Conservation (phyloP, 768 basidiomycete genomes). For the Trametes coccinea region DNA sequence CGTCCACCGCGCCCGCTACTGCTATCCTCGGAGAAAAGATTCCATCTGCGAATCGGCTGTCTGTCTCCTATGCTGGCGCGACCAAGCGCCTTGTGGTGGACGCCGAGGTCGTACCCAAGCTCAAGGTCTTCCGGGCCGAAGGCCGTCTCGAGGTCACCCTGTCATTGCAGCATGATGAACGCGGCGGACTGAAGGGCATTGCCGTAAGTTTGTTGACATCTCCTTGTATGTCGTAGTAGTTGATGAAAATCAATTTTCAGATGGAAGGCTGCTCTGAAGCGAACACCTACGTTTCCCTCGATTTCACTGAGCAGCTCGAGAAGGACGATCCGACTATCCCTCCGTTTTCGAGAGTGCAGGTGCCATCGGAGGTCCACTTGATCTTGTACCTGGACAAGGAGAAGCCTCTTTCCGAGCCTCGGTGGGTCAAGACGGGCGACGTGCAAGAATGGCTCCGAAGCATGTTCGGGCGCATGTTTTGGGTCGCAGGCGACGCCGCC, state of each 20-base stretch:
- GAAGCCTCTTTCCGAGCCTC: slow-evolving; percentile 90
- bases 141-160: slow-evolving; percentile 85
- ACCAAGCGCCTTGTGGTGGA: slow-evolving; percentile 85
- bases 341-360: slow-evolving; percentile 57
- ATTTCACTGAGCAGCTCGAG: slow-evolving; percentile 45
- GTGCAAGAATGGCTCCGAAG: slow-evolving; percentile 91
- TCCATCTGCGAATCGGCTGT: slow-evolving; percentile 83
- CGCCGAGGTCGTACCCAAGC: slow-evolving; percentile 78
- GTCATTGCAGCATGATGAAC: slow-evolving; percentile 55
- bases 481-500: slow-evolving; percentile 80
- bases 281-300: slow-evolving; percentile 66
- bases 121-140: slow-evolving; percentile 79
- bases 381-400: slow-evolving; percentile 81
- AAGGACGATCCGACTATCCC: slow-evolving; percentile 65
- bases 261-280: slow-evolving; percentile 73
- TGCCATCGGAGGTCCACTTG: slow-evolving; percentile 62
- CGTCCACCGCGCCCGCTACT: slow-evolving; percentile 18
- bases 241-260: slow-evolving; percentile 37
- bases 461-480: slow-evolving; percentile 87
- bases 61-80: slow-evolving; percentile 92
- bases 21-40: slow-evolving; percentile 35
- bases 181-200: slow-evolving; percentile 67
- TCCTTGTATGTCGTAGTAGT: not conserved
- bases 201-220: slow-evolving; percentile 49
- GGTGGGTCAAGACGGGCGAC: slow-evolving; percentile 95